Percentiles rank a stretch among this genome's conserved stretches.
phyloP scores from a whole-genome alignment of 352 stramenopile species.

The Phytophthora aleatoria region DNA sequence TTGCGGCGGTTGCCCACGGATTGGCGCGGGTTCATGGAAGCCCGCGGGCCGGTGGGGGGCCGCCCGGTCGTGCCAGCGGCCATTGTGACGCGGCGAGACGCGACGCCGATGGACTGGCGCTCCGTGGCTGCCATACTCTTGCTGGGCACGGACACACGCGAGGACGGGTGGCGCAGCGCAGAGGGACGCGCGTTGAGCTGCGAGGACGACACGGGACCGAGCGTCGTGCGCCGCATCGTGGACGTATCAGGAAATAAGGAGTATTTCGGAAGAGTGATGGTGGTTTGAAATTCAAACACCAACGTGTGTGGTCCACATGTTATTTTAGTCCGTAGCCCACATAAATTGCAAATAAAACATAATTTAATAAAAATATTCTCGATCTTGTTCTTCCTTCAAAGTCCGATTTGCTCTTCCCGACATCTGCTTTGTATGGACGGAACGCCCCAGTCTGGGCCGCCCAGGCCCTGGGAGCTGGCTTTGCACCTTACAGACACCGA shows the following conservation, averaged over 20 bases:
- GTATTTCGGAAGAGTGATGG: background rate
- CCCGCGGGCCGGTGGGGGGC: constrained; percentile 36
- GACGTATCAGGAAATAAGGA: background rate
- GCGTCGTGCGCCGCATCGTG: constrained; percentile 83
- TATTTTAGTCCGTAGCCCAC: background rate
- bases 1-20: constrained; percentile 60
- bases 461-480: constrained; percentile 1
- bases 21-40: constrained; percentile 52
- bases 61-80: constrained; percentile 25
- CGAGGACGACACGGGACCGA: constrained; percentile 83
- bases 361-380: no score
- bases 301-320: constrained; percentile 11
- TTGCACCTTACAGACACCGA: constrained; percentile 11
- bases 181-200: constrained; percentile 74
- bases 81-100: constrained; percentile 59
- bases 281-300: constrained; percentile 26
- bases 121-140: constrained; percentile 35
- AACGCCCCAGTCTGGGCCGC: constrained; percentile 6
- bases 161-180: constrained; percentile 40
- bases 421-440: constrained; percentile 33
- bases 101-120: constrained; percentile 63
- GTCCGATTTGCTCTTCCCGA: constrained; percentile 15
- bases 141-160: constrained; percentile 63
- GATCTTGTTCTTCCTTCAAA: no score
- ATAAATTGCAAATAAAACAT: background rate